A percentile compares a stretch with the other conserved stretches of the same genome.
phyloP scores from a whole-genome alignment of 805 yeast genomes.

The Teunomyces aglyptinius region DNA sequence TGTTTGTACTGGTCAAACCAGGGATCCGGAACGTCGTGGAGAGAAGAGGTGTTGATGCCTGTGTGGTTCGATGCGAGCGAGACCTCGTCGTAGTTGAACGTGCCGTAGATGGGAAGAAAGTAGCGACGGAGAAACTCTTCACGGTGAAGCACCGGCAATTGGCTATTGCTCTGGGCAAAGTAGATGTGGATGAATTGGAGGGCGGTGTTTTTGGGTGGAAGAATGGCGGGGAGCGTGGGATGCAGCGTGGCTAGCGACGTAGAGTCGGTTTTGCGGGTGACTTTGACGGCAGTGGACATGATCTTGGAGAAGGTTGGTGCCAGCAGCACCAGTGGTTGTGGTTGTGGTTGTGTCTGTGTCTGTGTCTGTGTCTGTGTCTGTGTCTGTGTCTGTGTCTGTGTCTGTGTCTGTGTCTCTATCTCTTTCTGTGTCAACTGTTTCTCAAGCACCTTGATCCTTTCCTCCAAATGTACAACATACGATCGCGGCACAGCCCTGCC shows the following conservation, averaged over 20 bases:
- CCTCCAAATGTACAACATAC: conserved; percentile 70
- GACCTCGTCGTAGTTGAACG: conserved; percentile 46
- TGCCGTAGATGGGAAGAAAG: conserved; percentile 81
- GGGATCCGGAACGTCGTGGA: not conserved
- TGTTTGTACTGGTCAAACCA: conserved; percentile 48
- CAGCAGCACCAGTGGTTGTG: too few relatives aligned
- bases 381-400: not conserved
- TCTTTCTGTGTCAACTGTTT: conserved; percentile 27
- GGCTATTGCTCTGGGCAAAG: conserved; percentile 80
- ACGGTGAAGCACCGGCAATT: conserved; percentile 79
- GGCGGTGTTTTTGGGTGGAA: conserved; percentile 74
- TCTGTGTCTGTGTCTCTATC: not conserved
- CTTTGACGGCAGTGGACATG: conserved; percentile 74
- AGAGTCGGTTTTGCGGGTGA: conserved; percentile 24
- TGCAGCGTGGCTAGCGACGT: conserved; percentile 11
- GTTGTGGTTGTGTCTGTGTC: too few relatives aligned
- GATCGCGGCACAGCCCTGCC: conserved; percentile 85
- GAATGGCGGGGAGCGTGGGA: conserved; percentile 39
- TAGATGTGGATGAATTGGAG: conserved; percentile 59
- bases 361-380: too few relatives aligned
- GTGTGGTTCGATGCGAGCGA: conserved; percentile 61
- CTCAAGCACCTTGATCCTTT: conserved; percentile 58
- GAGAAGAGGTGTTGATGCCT: conserved; percentile 32
- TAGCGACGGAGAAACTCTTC: conserved; percentile 66
- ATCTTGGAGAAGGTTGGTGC: conserved; percentile 61